A percentile compares a stretch with the other conserved stretches of the same genome.
Conservation (phyloP, 768 basidiomycete genomes). For the Pluteus cervinus region DNA sequence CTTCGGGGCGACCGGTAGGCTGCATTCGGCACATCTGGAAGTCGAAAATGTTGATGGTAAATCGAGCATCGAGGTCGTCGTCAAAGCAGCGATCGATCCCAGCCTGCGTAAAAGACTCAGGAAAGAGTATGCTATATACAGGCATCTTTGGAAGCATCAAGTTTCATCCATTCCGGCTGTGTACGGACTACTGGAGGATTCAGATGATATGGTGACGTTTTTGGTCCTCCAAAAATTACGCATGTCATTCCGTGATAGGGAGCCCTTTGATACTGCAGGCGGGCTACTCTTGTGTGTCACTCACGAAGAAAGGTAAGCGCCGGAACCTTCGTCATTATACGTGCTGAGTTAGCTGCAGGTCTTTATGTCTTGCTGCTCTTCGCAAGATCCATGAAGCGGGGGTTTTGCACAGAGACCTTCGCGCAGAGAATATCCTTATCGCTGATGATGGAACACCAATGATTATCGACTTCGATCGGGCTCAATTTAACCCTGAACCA, state of each 20-base stretch:
- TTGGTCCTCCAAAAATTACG: background rate
- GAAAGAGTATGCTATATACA: constrained; percentile 1
- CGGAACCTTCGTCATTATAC: too few relatives aligned
- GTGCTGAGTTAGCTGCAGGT: too few relatives aligned
- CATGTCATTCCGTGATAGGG: background rate
- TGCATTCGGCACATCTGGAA: constrained; percentile 1
- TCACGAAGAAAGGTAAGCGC: too few relatives aligned
- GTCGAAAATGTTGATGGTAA: too few relatives aligned
- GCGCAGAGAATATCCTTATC: background rate
- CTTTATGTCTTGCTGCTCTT: background rate
- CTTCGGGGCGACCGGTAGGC: background rate
- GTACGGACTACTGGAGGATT: background rate
- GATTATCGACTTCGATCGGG: constrained; percentile 3
- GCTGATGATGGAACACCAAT: background rate
- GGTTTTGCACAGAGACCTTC: background rate
- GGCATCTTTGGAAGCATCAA: background rate
- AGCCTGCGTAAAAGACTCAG: background rate
- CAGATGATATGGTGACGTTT: background rate
- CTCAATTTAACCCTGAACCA: too few relatives aligned
- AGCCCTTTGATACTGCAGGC: background rate
- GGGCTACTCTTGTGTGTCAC: too few relatives aligned
- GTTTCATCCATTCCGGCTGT: background rate
- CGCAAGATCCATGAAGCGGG: constrained; percentile 2
- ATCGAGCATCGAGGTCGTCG: background rate
- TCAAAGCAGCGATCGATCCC: constrained; percentile 1